phyloP scores from a whole-genome alignment of 169 alveolate species.

The Plasmodium gaboni region DNA sequence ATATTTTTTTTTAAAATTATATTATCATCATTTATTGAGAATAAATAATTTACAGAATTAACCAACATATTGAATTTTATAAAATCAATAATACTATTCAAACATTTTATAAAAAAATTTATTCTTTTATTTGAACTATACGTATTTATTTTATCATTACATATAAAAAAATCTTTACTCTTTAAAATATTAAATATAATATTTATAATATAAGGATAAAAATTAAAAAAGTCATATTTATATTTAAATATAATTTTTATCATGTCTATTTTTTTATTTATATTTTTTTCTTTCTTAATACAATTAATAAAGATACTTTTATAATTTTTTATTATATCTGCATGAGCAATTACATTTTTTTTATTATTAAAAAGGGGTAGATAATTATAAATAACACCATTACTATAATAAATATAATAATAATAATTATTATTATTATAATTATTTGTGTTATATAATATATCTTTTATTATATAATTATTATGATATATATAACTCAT shows the following conservation, averaged over 20 bases:
- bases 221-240: conserved; percentile 52
- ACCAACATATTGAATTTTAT: conserved; percentile 52
- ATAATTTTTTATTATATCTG: background rate
- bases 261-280: conserved; percentile 24
- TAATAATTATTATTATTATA: background rate
- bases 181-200: conserved; percentile 22
- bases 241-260: conserved; percentile 8
- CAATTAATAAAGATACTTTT: conserved; percentile 4
- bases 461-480: conserved; percentile 2
- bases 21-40: conserved; percentile 12
- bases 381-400: background rate
- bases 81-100: background rate
- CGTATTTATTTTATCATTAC: background rate
- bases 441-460: background rate
- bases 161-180: background rate
- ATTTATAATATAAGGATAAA: conserved; percentile 34
- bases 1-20: conserved; percentile 11
- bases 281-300: conserved; percentile 33
- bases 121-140: background rate
- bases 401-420: background rate
- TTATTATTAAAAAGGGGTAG: background rate
- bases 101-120: conserved; percentile 5
- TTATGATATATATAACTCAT: conserved; percentile 12
- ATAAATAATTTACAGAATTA: conserved; percentile 34
- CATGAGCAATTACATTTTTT: background rate